Evolutionary conservation across 2,329 filamentous ascomycete genomes (phyloP).

Genomic region (Scorias spongiosa): DNA sequence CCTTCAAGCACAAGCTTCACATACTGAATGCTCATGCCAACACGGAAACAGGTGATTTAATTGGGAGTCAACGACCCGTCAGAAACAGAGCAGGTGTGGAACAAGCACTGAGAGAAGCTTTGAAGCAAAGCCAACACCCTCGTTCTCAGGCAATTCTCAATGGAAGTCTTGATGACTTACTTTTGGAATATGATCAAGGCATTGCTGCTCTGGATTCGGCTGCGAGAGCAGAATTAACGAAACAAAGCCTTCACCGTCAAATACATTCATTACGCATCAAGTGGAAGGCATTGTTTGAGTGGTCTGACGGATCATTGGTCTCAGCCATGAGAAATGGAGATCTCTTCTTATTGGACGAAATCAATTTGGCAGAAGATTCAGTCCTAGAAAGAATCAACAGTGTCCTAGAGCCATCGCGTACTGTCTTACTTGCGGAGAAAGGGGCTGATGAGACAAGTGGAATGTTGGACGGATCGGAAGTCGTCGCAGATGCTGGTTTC

Average conservation of each 20-base stretch:
- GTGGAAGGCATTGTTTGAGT: constrained; percentile 82
- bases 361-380: constrained; percentile 93
- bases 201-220: constrained; percentile 24
- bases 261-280: constrained; percentile 41
- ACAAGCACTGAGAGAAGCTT: constrained; percentile 47
- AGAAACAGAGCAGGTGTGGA: constrained; percentile 66
- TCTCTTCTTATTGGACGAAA: constrained; percentile 91
- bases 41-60: constrained; percentile 90
- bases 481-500: constrained; percentile 54
- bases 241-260: constrained; percentile 7
- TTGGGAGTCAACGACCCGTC: constrained; percentile 84
- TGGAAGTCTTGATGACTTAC: constrained; percentile 38
- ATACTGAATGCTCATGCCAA: constrained; percentile 98
- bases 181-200: constrained; percentile 40
- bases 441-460: constrained; percentile 72
- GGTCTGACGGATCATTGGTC: constrained; percentile 86
- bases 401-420: constrained; percentile 76
- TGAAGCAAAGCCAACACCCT: constrained; percentile 26
- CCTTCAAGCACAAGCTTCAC: constrained; percentile 58
- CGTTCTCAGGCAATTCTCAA: background rate
- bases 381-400: constrained; percentile 94
- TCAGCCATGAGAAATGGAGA: constrained; percentile 82
- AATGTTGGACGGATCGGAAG: constrained; percentile 17
- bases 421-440: constrained; percentile 84
- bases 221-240: constrained; percentile 5